Evolutionary conservation across 352 stramenopile species (phyloP), one percentile per base, ranked within the genome.

Genomic region (Peronosclerospora sorghi): DNA sequence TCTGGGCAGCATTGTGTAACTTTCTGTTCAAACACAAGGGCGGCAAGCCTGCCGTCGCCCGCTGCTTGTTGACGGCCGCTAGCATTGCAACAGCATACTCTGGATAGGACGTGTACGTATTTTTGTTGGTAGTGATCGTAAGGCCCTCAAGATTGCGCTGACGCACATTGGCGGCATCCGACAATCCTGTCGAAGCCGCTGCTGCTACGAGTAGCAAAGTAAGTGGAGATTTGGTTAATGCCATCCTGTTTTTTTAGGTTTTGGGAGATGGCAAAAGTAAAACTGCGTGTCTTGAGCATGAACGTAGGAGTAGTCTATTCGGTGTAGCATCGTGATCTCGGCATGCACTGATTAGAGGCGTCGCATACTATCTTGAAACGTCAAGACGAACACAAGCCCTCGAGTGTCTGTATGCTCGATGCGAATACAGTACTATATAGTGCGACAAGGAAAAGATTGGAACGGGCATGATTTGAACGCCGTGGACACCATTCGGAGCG

Each of bases 11-110:
- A 7, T 5, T 9, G 6, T 59, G 39, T 13, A 62, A 37, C 41
- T 68, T 75, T 26, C 36, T 51, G 50, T 70, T 82, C 14, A 47
- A 32, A 35, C 68, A 77, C 1, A 77, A 41, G 2, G 63, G 32
- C n/a, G 39, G 9, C 5, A 76, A 44, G 1, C 58, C 60, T 5
- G 54, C 9, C 15, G 62, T 65, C 20, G 60, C 54, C 13, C 69
- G 69, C 48, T 77, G 51, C 14, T 51, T 54, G 41, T 79, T 83
- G 20, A 77, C 66, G 6, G 56, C 56, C 4, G 32, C 47, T 12
- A 75, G 52, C 66, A 77, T 54, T 17, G 39, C 18, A 21, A 19
- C 9, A 17, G 24, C 26, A 37, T 48, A 51, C 15, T 63, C 44
- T 38, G 52, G 19, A 26, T 58, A 58, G 6, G 50, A 10, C 24